Conservation (phyloP, 148 eudicot species). For the Arbutus unedo region DNA sequence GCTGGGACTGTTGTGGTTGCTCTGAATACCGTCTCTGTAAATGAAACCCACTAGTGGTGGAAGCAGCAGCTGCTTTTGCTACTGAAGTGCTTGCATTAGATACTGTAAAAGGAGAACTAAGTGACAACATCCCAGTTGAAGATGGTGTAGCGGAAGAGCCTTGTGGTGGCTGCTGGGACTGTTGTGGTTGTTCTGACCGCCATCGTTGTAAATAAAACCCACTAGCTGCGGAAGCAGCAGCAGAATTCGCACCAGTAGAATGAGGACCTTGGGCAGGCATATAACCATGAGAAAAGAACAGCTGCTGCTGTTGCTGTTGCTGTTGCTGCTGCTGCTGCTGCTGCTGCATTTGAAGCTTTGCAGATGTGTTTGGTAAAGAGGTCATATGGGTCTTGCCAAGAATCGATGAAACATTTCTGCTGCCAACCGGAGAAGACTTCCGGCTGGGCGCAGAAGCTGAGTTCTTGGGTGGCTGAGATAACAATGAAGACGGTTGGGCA, state of each 20-base stretch:
- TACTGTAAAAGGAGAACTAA: no score
- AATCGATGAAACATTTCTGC: constrained; percentile 50
- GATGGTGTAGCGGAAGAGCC: no score
- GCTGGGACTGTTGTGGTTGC: constrained; percentile 49
- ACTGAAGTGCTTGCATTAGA: constrained; percentile 9
- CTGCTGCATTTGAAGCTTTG: constrained; percentile 45
- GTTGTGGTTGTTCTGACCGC: constrained; percentile 40
- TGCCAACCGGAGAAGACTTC: constrained; percentile 46
- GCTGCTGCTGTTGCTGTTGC: constrained; percentile 57
- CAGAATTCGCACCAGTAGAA: constrained; percentile 66
- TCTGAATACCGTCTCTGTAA: constrained; percentile 56
- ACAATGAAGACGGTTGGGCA: constrained; percentile 50
- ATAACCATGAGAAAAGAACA: constrained; percentile 50
- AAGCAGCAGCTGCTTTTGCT: constrained; percentile 53
- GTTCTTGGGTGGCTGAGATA: constrained; percentile 59
- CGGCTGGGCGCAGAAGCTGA: constrained; percentile 39
- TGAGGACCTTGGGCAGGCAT: constrained; percentile 39
- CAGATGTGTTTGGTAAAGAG: constrained; percentile 24
- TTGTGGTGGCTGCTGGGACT: constrained; percentile 27
- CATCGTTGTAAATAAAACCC: constrained; percentile 44
- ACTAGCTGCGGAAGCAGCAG: constrained; percentile 30
- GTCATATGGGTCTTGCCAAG: constrained; percentile 68
- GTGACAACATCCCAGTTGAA: no score
- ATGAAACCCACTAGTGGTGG: constrained; percentile 50
- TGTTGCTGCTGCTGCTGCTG: constrained; percentile 44